A percentile compares a stretch with the other conserved stretches of the same genome.
These are phyloP conservation scores for Torulaspora globosa DNA, from an alignment of 1,139 yeast species.

Conservation along the genomic window DNA sequence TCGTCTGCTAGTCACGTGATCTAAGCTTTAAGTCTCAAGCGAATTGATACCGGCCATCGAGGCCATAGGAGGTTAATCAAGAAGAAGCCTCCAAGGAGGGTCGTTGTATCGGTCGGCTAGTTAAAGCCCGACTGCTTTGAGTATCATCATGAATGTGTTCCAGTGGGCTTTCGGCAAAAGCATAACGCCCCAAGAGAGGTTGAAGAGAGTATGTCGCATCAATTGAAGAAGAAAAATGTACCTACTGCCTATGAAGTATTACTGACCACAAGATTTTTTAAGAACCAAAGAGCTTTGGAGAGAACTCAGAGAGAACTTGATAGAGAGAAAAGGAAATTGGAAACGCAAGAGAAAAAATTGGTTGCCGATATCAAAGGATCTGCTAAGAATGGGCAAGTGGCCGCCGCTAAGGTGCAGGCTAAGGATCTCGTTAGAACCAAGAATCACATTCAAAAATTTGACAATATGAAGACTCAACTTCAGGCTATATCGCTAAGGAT, in stretches of 20 bases:
- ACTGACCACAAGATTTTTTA: conserved; percentile 1
- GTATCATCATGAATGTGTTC: conserved; percentile 52
- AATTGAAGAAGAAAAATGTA: neutral
- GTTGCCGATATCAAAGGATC: conserved; percentile 81
- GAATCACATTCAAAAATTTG: conserved; percentile 76
- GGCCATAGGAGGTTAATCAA: neutral
- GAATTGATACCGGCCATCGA: neutral
- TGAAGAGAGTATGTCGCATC: conserved; percentile 54
- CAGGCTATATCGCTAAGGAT: conserved; percentile 91
- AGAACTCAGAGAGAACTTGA: conserved; percentile 90
- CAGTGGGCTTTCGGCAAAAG: conserved; percentile 97
- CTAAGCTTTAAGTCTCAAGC: neutral
- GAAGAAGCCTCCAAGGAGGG: too few relatives aligned
- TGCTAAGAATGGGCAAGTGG: conserved; percentile 84
- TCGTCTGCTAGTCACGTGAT: neutral
- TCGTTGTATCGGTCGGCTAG: too few relatives aligned
- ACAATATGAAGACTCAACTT: conserved; percentile 88
- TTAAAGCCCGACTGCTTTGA: neutral
- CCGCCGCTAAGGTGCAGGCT: conserved; percentile 91
- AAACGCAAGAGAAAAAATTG: conserved; percentile 85
- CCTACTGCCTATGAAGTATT: neutral
- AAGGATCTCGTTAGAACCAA: conserved; percentile 89
- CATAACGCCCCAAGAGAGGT: conserved; percentile 88
- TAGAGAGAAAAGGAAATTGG: conserved; percentile 79
- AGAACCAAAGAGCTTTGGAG: conserved; percentile 90